Evolutionary conservation across 495 filamentous ascomycete species (phyloP).

Genomic region (Sphaerosporella brunnea): DNA sequence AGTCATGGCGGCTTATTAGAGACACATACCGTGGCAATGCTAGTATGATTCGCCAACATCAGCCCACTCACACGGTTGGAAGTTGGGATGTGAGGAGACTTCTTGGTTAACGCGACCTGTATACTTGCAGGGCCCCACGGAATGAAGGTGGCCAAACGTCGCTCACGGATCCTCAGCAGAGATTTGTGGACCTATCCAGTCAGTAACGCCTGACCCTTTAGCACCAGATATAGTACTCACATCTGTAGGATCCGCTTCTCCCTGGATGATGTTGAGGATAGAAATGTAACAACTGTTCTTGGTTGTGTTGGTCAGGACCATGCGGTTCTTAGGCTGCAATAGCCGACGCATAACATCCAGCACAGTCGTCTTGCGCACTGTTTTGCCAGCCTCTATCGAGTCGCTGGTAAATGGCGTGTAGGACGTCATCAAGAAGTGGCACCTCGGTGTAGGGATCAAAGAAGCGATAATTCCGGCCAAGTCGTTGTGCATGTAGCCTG

Average conservation of each 20-base stretch:
- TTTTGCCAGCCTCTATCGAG: constrained; percentile 88
- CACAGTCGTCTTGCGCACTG: constrained; percentile 92
- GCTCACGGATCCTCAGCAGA: constrained; percentile 84
- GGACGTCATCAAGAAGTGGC: constrained; percentile 94
- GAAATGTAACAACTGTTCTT: constrained; percentile 98
- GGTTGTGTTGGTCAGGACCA: constrained; percentile 89
- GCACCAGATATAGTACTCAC: constrained; percentile 28
- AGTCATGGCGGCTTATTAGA: background rate
- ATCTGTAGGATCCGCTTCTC: constrained; percentile 92
- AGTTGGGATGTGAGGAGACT: constrained; percentile 79
- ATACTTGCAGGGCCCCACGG: constrained; percentile 98
- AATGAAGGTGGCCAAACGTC: constrained; percentile 86
- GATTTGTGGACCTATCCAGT: constrained; percentile 65
- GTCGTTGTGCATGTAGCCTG: constrained; percentile 99
- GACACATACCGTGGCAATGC: constrained; percentile 61
- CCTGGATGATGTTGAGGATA: constrained; percentile 96
- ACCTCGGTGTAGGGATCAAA: constrained; percentile 85
- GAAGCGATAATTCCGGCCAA: constrained; percentile 91
- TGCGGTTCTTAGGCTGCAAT: constrained; percentile 93
- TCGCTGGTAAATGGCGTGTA: constrained; percentile 96
- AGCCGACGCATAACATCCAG: constrained; percentile 92
- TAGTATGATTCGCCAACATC: constrained; percentile 97
- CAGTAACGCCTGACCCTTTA: background rate
- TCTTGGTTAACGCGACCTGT: constrained; percentile 90
- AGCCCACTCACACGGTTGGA: constrained; percentile 87